These are phyloP conservation scores for Dothistroma pini DNA, from an alignment of 2,329 filamentous ascomycete species.

Conservation along the genomic window DNA sequence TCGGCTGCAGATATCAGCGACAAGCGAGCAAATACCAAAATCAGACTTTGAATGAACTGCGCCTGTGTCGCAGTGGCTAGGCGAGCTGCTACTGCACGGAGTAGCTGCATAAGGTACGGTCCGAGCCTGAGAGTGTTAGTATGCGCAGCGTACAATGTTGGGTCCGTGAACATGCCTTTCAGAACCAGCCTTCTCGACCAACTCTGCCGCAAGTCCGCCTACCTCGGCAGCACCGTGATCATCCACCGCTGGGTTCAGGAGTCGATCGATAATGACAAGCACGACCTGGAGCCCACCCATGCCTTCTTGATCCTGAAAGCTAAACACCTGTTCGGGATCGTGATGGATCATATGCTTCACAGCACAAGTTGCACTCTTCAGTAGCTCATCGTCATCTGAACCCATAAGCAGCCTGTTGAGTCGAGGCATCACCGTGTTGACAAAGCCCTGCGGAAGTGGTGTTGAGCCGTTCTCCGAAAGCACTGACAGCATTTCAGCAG, in stretches of 20 bases:
- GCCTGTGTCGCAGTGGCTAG: constrained; percentile 79
- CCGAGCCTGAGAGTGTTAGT: constrained; percentile 59
- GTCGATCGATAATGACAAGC: constrained; percentile 84
- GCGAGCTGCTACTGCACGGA: constrained; percentile 82
- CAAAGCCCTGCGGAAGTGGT: constrained; percentile 81
- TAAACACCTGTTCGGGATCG: constrained; percentile 84
- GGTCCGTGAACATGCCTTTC: constrained; percentile 44
- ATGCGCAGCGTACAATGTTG: background rate
- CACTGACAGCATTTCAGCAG: constrained; percentile 76
- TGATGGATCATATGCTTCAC: constrained; percentile 87
- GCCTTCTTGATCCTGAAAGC: constrained; percentile 74
- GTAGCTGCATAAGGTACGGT: constrained; percentile 80
- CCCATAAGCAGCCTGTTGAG: constrained; percentile 76
- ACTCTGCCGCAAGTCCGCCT: constrained; percentile 84
- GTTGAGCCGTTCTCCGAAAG: constrained; percentile 78
- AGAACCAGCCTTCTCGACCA: constrained; percentile 92
- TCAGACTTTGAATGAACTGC: constrained; percentile 91
- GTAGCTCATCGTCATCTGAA: constrained; percentile 80
- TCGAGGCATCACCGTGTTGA: constrained; percentile 81
- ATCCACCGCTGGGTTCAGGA: constrained; percentile 78
- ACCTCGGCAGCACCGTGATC: constrained; percentile 96
- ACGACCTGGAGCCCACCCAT: constrained; percentile 85
- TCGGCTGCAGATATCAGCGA: constrained; percentile 81
- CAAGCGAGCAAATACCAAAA: constrained; percentile 88
- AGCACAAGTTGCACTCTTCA: constrained; percentile 79